Percentiles rank a stretch among this genome's conserved stretches.
Conservation (phyloP, 306 rosid species). For the Trifolium repens region DNA sequence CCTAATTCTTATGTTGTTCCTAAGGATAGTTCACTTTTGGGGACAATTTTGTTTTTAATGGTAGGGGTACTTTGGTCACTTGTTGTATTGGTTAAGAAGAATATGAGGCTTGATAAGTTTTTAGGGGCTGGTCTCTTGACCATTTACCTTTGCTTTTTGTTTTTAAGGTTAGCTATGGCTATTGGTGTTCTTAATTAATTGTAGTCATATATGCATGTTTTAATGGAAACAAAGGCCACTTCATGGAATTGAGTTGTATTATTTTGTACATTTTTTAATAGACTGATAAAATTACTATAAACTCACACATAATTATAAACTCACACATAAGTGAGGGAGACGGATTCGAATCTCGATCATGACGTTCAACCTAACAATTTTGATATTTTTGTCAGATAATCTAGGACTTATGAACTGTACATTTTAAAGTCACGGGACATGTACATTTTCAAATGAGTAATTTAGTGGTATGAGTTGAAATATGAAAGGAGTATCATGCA, state of each 20-base stretch:
- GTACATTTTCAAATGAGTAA: background rate
- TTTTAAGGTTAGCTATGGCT: slow-evolving; percentile 32
- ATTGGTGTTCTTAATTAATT: slow-evolving; percentile 30
- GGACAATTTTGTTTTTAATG: slow-evolving; percentile 36
- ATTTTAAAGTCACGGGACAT: background rate
- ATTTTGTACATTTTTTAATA: background rate
- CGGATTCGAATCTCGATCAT: no score
- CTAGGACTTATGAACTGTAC: no score
- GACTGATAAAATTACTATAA: no score
- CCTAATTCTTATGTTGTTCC: slow-evolving; percentile 42
- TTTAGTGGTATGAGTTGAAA: background rate
- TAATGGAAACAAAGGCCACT: background rate
- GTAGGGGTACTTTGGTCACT: slow-evolving; percentile 41
- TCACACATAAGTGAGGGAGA: no score
- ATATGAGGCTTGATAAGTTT: slow-evolving; percentile 36
- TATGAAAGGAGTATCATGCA: background rate
- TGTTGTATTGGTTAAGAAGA: slow-evolving; percentile 28
- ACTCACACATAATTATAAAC: no score
- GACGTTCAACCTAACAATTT: no score
- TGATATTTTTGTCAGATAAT: no score
- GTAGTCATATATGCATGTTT: background rate
- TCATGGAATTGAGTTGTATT: background rate
- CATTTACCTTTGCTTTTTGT: slow-evolving; percentile 37
- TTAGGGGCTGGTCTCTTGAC: slow-evolving; percentile 41
- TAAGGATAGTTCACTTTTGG: slow-evolving; percentile 35